Conservation (phyloP, 225 moss, liverwort and hornwort species). For the Polytrichum formosum region DNA sequence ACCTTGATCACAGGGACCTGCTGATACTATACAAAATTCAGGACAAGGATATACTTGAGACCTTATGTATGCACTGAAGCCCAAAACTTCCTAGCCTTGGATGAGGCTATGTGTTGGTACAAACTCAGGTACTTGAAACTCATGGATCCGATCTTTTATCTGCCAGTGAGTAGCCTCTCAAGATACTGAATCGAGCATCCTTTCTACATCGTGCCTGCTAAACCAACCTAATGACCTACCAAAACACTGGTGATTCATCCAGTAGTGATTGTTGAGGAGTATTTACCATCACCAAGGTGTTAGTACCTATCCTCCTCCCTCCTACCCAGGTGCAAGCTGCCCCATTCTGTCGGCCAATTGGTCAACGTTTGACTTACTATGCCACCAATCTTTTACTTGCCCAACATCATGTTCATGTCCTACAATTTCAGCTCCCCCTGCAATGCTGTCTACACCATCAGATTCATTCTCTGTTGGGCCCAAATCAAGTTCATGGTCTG, state of each 20-base stretch:
- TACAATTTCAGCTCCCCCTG: slow-evolving; percentile 14
- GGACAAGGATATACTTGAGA: slow-evolving; percentile 5
- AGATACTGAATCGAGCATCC: background rate
- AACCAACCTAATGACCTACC: slow-evolving; percentile 10
- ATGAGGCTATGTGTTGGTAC: slow-evolving; percentile 1
- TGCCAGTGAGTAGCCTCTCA: slow-evolving; percentile 2
- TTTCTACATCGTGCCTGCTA: background rate
- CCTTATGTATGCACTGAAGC: slow-evolving; percentile 11
- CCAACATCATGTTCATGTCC: slow-evolving; percentile 25
- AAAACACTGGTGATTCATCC: slow-evolving; percentile 2
- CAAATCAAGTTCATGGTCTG: slow-evolving; percentile 49
- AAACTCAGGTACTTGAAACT: slow-evolving; percentile 1
- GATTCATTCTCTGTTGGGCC: slow-evolving; percentile 27
- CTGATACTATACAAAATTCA: slow-evolving; percentile 8
- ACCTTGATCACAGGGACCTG: slow-evolving; percentile 2
- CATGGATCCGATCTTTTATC: slow-evolving; percentile 1
- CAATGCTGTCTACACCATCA: slow-evolving; percentile 31
- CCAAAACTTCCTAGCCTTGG: slow-evolving; percentile 11
- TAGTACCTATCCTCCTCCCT: slow-evolving; percentile 8
- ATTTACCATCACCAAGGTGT: slow-evolving; percentile 17
- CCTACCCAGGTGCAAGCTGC: slow-evolving; percentile 67
- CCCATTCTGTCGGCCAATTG: slow-evolving; percentile 81
- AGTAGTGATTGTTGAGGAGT: slow-evolving; percentile 3
- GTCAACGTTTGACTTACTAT: slow-evolving; percentile 66
- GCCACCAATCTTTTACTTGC: slow-evolving; percentile 46